Base-by-base conservation (phyloP, 345 rosid genomes). In the Salix udensis region DNA sequence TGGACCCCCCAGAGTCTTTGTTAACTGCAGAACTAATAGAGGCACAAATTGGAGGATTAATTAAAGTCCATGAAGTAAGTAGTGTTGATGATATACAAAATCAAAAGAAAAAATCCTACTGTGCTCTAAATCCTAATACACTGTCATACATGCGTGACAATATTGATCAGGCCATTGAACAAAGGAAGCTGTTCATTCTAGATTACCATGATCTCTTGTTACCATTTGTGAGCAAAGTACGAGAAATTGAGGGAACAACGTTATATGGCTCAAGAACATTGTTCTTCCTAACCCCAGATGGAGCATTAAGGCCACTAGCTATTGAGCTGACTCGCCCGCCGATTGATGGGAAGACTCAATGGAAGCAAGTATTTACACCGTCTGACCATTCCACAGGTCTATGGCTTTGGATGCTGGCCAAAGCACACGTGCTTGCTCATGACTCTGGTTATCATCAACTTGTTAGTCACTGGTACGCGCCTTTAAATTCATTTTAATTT, bases 371-470 rank as follows among this genome's bases (percentile, higher is more conserved):
- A 9, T 84, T 73, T 68, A 84, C 81, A 4, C 87, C 79, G 0
- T 67, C 77, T 2, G 34, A 69, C 4, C 72, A 72, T 52, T 81
- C 79, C 4, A 46, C 75, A 0, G 81, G 68, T 36, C 72, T 53
- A 39, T 77, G 72, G 19, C 14, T 81, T 6, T 81, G 81, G 87
- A 73, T 76, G 55, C 75, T 84, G 50, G 87, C 84, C 19, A 84
- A 84, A 44, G 87, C 87, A 15, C 82, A 84, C 66, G 84, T 31
- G 2, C 78, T 76, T 1, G 81, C 82, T 2, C 81, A 81, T 28
- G 87, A 84, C 67, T 58, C 82, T 10, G 83, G 84, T 26, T 67
- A 68, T 52, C 87, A 84, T 77, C 81, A 84, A 68, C 84, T 81
- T 12, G 61, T 81, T 48, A 84, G 84, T 70, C 87, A 84, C 62